Evolutionary conservation across 208 protist species (phyloP), one percentile per base, ranked within the genome.

Genomic region (Leishmania guyanensis): DNA sequence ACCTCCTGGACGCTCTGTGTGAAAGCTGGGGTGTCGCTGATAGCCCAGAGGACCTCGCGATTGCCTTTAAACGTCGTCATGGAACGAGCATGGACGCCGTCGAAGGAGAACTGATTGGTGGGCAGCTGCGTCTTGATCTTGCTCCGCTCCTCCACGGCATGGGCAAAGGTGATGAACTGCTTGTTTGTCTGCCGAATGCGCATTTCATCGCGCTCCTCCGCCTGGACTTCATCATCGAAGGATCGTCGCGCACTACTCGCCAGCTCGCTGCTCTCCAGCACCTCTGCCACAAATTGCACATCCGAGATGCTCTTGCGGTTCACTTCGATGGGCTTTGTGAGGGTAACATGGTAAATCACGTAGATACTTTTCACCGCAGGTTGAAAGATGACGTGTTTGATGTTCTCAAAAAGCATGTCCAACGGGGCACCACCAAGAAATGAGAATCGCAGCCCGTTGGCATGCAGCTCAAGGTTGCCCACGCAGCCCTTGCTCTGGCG

Each of bases 331-430:
- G 93, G 89, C 88, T 99, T 94, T 70, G 99, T 93, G 26, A 99
- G 90, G 64, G 99, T 98, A 51, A 99, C 92, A 86, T 99, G 98
- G 77, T 99, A 95, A 77, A 99, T 91, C 5, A 99, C 97, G 53
- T 91, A 87, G 46, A 99, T 96, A 48, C 90, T 86, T 53, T 98
- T 95, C 51, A 99, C 90, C 26, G 96, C 90, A 2, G 97, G 97
- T 86, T 99, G 98, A 78, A 99, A 99, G 77, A 99, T 99, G 77
- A 98, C 89, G 86, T 99, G 96, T 83, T 98, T 98, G 65, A 99
- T 96, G 84, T 99, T 99, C 29, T 95, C 93, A 81, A 98, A 99
- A 6, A 98, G 72, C 58, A 99, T 92, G 74, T 99, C 97, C 43
- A 99, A 83, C 50, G 91, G 90, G 4, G 84, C 74, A 14, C 91